phyloP scores from a whole-genome alignment of 768 basidiomycete genomes.

The Tylopilus subfusipes region DNA sequence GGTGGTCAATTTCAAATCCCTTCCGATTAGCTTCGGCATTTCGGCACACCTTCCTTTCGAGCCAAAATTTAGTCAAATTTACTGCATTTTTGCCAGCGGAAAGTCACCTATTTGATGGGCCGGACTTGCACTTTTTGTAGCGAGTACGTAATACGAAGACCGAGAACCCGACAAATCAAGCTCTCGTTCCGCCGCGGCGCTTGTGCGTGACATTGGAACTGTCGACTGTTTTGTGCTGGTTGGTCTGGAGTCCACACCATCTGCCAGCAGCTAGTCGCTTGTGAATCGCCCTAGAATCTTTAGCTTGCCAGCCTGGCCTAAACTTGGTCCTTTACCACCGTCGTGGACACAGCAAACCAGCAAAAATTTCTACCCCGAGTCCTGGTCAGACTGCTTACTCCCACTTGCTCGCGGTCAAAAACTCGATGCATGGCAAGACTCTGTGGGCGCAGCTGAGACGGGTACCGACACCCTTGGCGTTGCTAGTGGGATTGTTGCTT shows the following conservation, averaged over 20 bases:
- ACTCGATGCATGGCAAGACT: constrained; percentile 27
- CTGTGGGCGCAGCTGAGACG: constrained; percentile 37
- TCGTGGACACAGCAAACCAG: neutral
- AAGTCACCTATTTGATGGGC: no score
- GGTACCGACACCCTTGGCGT: constrained; percentile 51
- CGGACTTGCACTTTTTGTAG: neutral
- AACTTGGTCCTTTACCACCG: neutral
- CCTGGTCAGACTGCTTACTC: neutral
- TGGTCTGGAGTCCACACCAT: neutral
- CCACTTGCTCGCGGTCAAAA: neutral
- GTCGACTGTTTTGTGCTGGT: neutral
- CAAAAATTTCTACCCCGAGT: neutral
- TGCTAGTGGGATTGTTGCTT: constrained; percentile 58
- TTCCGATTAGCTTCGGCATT: no score
- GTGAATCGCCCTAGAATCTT: neutral
- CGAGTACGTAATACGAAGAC: neutral
- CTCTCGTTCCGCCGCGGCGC: neutral
- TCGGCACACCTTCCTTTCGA: no score
- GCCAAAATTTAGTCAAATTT: no score
- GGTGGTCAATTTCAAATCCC: no score
- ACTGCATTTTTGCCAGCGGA: no score
- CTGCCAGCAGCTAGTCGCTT: neutral
- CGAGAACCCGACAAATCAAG: neutral
- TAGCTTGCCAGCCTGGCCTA: neutral
- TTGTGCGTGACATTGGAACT: neutral